Percentiles rank a stretch among this genome's conserved stretches.
These are phyloP conservation scores for Brachypodium distachyon DNA, from an alignment of 202 grass and related monocot genomes.

Conservation along the genomic window DNA sequence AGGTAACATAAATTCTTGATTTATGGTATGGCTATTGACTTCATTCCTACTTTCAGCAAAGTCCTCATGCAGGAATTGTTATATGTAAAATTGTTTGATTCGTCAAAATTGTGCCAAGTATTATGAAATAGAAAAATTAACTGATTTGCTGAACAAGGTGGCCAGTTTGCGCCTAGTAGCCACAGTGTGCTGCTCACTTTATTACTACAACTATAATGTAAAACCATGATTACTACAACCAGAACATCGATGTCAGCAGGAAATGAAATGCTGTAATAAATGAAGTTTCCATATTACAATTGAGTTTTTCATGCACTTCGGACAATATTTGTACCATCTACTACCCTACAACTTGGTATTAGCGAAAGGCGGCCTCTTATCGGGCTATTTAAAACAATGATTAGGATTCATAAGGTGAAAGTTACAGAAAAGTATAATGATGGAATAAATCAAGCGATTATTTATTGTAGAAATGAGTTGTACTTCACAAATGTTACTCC, in stretches of 20 bases:
- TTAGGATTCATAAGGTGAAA: neutral
- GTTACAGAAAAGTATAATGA: neutral
- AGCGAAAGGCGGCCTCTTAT: neutral
- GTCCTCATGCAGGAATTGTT: neutral
- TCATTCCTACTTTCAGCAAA: neutral
- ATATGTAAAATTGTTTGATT: neutral
- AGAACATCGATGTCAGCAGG: neutral
- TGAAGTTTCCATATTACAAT: neutral
- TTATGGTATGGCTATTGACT: neutral
- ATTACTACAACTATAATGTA: neutral
- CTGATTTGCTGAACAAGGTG: neutral
- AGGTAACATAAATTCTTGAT: constrained; percentile 48
- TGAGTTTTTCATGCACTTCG: neutral
- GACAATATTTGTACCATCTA: neutral
- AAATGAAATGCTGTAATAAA: neutral
- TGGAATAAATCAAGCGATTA: neutral
- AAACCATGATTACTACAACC: neutral
- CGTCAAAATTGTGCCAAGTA: neutral
- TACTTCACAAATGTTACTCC: neutral
- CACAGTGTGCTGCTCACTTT: neutral
- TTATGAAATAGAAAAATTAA: neutral
- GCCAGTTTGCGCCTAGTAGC: neutral
- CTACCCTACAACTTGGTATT: neutral
- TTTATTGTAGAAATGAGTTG: neutral
- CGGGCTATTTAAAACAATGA: neutral